Conservation (phyloP, 1,284 basidiomycete species). For the Xanthoconium separans region DNA sequence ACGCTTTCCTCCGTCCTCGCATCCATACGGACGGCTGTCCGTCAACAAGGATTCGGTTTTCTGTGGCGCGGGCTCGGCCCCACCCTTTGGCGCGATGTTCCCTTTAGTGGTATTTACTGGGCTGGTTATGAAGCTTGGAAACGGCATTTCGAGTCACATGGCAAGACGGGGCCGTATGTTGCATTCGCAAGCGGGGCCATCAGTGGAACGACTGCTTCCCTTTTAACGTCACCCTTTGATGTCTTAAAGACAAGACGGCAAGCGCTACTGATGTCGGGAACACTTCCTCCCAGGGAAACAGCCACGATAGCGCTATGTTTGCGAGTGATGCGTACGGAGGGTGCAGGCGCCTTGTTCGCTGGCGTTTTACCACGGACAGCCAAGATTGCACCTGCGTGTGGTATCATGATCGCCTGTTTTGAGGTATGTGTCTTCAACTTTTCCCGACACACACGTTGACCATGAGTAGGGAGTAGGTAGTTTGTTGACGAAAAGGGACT, state of each 20-base stretch:
- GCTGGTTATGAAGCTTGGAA: constrained; percentile 74
- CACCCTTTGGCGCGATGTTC: constrained; percentile 96
- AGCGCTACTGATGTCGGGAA: constrained; percentile 59
- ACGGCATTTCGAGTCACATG: constrained; percentile 46
- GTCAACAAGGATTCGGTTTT: constrained; percentile 62
- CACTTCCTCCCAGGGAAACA: constrained; percentile 39
- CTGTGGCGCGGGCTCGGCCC: constrained; percentile 91
- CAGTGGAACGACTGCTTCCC: constrained; percentile 80
- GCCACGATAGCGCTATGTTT: constrained; percentile 62
- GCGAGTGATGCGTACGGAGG: constrained; percentile 79
- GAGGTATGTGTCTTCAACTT: constrained; percentile 55
- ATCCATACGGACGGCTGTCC: constrained; percentile 62
- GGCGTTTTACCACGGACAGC: constrained; percentile 87
- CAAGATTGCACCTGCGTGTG: constrained; percentile 99
- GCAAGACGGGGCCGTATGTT: constrained; percentile 64
- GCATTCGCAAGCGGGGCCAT: constrained; percentile 84
- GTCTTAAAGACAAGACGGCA: constrained; percentile 95
- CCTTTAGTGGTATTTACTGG: constrained; percentile 95
- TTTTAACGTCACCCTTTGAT: constrained; percentile 94
- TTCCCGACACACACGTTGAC: constrained; percentile 5
- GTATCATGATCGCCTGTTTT: constrained; percentile 95
- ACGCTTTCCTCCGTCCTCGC: constrained; percentile 69
- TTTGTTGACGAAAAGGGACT: constrained; percentile 39
- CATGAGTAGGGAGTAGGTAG: constrained; percentile 52
- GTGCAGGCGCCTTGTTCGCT: constrained; percentile 75